Evolutionary conservation across 2,329 filamentous ascomycete genomes (phyloP).

Genomic region (Coleophoma eucalyptorum): DNA sequence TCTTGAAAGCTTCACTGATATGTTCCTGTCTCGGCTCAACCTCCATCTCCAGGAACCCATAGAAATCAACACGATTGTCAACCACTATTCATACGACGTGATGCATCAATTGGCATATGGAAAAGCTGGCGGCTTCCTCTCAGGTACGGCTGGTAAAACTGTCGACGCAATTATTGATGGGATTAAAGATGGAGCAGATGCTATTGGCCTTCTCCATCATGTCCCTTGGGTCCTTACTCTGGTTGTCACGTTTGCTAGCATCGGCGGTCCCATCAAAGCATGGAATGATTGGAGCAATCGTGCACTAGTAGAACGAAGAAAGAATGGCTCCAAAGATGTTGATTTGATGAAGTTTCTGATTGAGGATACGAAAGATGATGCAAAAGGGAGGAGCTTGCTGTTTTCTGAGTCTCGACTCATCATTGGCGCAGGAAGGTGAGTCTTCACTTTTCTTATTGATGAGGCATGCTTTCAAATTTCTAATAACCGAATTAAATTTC

Average conservation of each 20-base stretch:
- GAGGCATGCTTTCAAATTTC: background rate
- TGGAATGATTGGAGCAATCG: background rate
- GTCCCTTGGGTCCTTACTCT: constrained; percentile 26
- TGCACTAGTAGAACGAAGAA: background rate
- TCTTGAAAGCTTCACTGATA: constrained; percentile 7
- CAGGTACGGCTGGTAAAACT: background rate
- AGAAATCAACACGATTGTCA: background rate
- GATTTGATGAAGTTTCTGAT: constrained; percentile 29
- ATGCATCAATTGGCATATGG: background rate
- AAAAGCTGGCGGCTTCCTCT: background rate
- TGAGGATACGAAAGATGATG: constrained; percentile 12
- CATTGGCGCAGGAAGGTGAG: constrained; percentile 25
- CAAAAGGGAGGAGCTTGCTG: constrained; percentile 16
- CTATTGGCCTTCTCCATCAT: background rate
- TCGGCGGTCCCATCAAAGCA: constrained; percentile 18
- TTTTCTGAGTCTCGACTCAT: constrained; percentile 16
- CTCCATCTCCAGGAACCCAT: constrained; percentile 21
- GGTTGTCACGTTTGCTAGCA: constrained; percentile 36
- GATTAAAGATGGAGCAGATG: background rate
- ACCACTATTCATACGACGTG: background rate
- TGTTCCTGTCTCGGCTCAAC: constrained; percentile 28
- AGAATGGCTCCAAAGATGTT: background rate
- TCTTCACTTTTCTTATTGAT: background rate
- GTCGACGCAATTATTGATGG: background rate
- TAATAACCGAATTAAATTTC: background rate